A percentile compares a stretch with the other conserved stretches of the same genome.
Evolutionary conservation across 495 filamentous ascomycete genomes (phyloP).

Genomic region (Penicillium salamii): DNA sequence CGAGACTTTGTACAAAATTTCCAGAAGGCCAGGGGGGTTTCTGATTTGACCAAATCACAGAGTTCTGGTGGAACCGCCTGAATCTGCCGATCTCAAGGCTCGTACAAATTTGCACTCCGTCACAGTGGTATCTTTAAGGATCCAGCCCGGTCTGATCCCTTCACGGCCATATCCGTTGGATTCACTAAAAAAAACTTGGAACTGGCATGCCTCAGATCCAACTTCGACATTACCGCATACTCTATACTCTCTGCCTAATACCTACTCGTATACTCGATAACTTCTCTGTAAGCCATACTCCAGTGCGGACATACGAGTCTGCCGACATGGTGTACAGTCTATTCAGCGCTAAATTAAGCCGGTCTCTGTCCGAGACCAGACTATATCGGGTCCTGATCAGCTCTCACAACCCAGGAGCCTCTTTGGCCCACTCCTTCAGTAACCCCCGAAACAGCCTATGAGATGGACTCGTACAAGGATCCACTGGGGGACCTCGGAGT

Average conservation of each 20-base stretch:
- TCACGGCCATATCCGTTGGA: not conserved
- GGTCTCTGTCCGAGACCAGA: conserved; percentile 21
- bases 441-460: conserved; percentile 9
- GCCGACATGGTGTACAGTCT: no score
- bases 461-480: conserved; percentile 2
- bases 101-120: conserved; percentile 18
- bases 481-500: not conserved
- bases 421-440: conserved; percentile 10
- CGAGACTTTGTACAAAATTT: no score
- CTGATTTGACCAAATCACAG: not conserved
- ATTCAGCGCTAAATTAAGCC: not conserved
- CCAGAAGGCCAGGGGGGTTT: conserved; percentile 23
- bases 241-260: no score
- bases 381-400: conserved; percentile 17
- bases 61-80: conserved; percentile 15
- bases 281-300: no score
- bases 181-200: not conserved
- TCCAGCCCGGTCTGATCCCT: not conserved
- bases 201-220: conserved; percentile 14
- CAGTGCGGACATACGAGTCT: no score
- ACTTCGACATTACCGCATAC: no score
- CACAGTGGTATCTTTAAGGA: not conserved
- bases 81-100: conserved; percentile 25
- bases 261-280: no score
- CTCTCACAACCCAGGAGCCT: conserved; percentile 13